Evolutionary conservation across 805 yeast species (phyloP), one percentile per base, ranked within the genome.

Genomic region (Wickerhamiella galacta): DNA sequence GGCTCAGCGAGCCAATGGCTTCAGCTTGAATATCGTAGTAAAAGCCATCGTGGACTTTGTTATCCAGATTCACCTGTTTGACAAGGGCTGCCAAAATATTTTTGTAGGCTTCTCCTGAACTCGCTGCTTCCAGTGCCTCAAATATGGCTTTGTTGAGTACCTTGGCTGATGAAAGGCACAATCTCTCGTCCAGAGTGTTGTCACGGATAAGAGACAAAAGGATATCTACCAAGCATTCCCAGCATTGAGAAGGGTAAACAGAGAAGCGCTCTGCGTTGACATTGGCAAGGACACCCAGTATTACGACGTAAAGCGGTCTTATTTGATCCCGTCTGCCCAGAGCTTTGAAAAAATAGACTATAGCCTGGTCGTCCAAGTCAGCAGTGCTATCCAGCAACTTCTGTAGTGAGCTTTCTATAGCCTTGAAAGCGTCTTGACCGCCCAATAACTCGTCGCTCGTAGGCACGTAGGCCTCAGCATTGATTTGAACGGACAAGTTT

Each of bases 321-420:
- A 15, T 16, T 1, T 18, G 17, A 3, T 10, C 17, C 11, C 16
- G 35, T 4, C 16, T 20, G 14, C 41, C 35, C 16, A 75, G 43
- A 0, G 75, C 63, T 1, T 49, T 42, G 1, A 75, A 34, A 15
- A 83, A 49, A 6, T 58, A 61, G 4, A 47, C 34, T 37, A 73
- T 70, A 1, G 82, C 65, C 0, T 53, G 51, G 2, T 57, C 53
- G 1, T 73, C 64, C 38, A 72, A 78, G 5, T 63, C 64, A 10
- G 55, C 53, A 1, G 87, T 64, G 32, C 76, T 71, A 19, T 75
- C 83, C 35, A 67, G 54, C 20, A 85, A 57, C 39, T 73, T 76
- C n/a, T 54, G 53, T 12, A 73, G 52, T 1, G 85, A 68, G 4
- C 48, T 52, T 30, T 71, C 75, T 22, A 82, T 63, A 0, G 55